Percentiles rank a stretch among this genome's conserved stretches.
Evolutionary conservation across 495 filamentous ascomycete genomes (phyloP).

Genomic region (Aspergillus olivimuriae): DNA sequence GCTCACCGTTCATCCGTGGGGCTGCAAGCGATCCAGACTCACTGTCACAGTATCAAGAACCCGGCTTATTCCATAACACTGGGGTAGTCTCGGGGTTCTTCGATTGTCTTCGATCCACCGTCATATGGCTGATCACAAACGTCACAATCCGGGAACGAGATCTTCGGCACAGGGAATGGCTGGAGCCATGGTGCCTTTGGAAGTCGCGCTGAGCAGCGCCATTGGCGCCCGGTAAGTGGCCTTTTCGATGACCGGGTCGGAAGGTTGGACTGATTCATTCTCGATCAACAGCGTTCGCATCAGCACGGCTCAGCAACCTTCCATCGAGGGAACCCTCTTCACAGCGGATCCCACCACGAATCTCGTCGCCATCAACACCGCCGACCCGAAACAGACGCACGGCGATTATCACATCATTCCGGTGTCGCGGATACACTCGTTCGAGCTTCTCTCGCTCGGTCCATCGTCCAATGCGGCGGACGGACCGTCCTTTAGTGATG

Average conservation of each 20-base stretch:
- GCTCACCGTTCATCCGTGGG: too few relatives aligned
- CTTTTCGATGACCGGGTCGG: not conserved
- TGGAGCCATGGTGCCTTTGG: slow-evolving; percentile 37
- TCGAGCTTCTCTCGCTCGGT: slow-evolving; percentile 42
- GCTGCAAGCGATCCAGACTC: too few relatives aligned
- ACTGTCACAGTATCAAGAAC: not conserved
- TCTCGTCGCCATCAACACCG: slow-evolving; percentile 55
- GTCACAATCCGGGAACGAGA: slow-evolving; percentile 39
- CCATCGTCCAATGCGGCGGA: slow-evolving; percentile 28
- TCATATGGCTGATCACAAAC: slow-evolving; percentile 43
- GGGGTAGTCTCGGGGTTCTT: not conserved
- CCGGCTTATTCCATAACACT: not conserved
- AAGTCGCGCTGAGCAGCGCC: slow-evolving; percentile 42
- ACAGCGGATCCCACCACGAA: slow-evolving; percentile 62
- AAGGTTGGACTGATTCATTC: too few relatives aligned
- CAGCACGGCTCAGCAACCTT: slow-evolving; percentile 45
- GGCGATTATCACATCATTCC: slow-evolving; percentile 61
- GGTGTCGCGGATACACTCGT: slow-evolving; percentile 55
- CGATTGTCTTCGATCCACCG: slow-evolving; percentile 1
- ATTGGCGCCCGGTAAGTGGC: slow-evolving; percentile 47
- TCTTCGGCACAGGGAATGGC: slow-evolving; percentile 32
- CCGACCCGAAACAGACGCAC: slow-evolving; percentile 33
- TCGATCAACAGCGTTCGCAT: slow-evolving; percentile 47
- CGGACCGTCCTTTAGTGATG: slow-evolving; percentile 37
- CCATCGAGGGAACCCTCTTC: slow-evolving; percentile 58